These are phyloP conservation scores for Alternaria solani DNA, from an alignment of 2,329 filamentous ascomycete genomes.

Conservation along the genomic window DNA sequence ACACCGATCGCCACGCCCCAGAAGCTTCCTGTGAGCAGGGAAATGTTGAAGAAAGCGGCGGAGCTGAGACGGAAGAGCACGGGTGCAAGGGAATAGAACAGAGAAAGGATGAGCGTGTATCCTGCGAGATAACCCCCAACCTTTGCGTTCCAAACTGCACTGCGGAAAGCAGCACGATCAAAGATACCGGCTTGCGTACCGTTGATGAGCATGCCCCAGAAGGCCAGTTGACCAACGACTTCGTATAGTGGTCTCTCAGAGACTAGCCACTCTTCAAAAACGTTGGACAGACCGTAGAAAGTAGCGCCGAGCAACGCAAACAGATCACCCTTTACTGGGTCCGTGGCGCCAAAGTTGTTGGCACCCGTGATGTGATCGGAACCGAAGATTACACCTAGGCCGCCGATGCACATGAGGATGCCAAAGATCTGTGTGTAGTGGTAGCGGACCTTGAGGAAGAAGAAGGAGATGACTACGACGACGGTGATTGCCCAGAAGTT, in stretches of 20 bases:
- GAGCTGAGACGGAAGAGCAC: constrained; percentile 87
- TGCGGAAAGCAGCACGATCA: constrained; percentile 75
- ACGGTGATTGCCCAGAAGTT: constrained; percentile 99
- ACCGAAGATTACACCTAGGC: constrained; percentile 85
- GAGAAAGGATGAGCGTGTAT: constrained; percentile 80
- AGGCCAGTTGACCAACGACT: constrained; percentile 87
- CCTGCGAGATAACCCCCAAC: constrained; percentile 86
- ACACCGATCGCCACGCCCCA: constrained; percentile 96
- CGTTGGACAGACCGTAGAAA: constrained; percentile 89
- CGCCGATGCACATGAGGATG: constrained; percentile 89
- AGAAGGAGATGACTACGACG: constrained; percentile 84
- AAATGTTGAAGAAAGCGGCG: constrained; percentile 97
- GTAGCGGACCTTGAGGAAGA: constrained; percentile 87
- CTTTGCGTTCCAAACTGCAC: constrained; percentile 54
- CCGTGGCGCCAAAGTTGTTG: constrained; percentile 71
- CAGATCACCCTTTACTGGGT: constrained; percentile 88
- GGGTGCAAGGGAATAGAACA: constrained; percentile 90
- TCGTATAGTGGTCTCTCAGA: constrained; percentile 87
- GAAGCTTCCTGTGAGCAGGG: constrained; percentile 91
- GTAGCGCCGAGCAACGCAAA: constrained; percentile 90
- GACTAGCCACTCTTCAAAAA: constrained; percentile 94
- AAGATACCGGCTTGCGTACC: constrained; percentile 91
- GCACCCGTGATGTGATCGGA: constrained; percentile 84
- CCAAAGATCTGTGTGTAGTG: constrained; percentile 83
- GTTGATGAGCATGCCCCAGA: constrained; percentile 91